Evolutionary conservation across 1,284 basidiomycete genomes (phyloP), one percentile per base, ranked within the genome.

Genomic region (Anthracocystis walkeri): DNA sequence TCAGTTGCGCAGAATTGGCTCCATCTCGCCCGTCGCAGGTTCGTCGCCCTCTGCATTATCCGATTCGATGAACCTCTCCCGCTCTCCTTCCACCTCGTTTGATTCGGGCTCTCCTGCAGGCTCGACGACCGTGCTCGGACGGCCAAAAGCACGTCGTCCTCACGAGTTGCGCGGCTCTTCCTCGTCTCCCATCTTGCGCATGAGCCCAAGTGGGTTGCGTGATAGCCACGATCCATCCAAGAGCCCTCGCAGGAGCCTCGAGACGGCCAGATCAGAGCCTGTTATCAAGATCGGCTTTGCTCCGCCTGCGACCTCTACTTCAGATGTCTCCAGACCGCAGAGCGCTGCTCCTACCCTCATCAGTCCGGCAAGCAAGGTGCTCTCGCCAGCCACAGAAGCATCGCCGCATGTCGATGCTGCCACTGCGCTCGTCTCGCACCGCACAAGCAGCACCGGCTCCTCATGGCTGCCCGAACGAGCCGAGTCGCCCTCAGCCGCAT

Each of bases 131-230:
- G 41, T 65, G 8, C 61, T 68, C 16, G 73, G 73, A 12, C 35
- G 73, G 20, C 73, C 73, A 21, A 71, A 71, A 48, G 61, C 73
- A n/a, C 65, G 73, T 2, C 68, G 73, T 18, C 73, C 73, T 11
- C 65, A 76, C 50, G 73, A 76, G 50, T 49, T 76, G 38, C 64
- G 73, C n/a, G 65, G 65, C 41, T 76, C 68, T 6, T 64, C 65
- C 0, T 76, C 73, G 2, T 76, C 73, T 10, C 73, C 73, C 8
- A 48, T 71, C 35, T 45, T 76, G 61, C 73, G 73, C 42, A 51
- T 61, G 31, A 58, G 45, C 29, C 54, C 65, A 8, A 58, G 57
- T 27, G 58, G 53, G n/a, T 20, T 62, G 31, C 61, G 71, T 16
- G 71, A 74, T n/a, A 55, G 23, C 27, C 65, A 69, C 21, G 65